phyloP scores from a whole-genome alignment of 345 rosid genomes.

The Nasturtium officinale region DNA sequence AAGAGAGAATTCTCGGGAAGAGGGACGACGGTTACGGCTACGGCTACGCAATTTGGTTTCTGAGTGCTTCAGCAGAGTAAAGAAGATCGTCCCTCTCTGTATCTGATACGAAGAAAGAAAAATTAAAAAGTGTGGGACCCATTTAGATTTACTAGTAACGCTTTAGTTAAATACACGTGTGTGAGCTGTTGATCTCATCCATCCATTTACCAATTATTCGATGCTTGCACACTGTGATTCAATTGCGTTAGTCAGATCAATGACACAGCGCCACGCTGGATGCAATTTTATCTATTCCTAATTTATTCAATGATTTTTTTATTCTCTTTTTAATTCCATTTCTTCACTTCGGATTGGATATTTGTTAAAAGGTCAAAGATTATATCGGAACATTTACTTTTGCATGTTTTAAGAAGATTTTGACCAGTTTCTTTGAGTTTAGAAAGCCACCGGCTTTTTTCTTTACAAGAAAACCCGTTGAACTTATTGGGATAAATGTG shows the following conservation, averaged over 20 bases:
- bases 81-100: slow-evolving; percentile 21
- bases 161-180: slow-evolving; percentile 6
- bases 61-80: slow-evolving; percentile 13
- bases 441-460: too few species aligned
- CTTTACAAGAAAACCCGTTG: too few species aligned
- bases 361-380: too few species aligned
- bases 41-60: slow-evolving; percentile 32
- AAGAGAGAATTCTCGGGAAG: slow-evolving; percentile 29
- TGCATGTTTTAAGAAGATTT: too few species aligned
- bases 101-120: too few species aligned
- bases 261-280: slow-evolving; percentile 31
- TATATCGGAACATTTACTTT: too few species aligned
- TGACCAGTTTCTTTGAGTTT: too few species aligned
- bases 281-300: not conserved
- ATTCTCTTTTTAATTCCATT: not conserved
- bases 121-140: too few species aligned
- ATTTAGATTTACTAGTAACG: not conserved
- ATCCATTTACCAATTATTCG: not conserved
- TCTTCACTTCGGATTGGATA: too few species aligned
- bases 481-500: too few species aligned
- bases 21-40: slow-evolving; percentile 35
- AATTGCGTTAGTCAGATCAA: not conserved
- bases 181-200: slow-evolving; percentile 12
- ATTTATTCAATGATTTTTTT: not conserved
- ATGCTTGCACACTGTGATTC: not conserved